Conservation (phyloP, 192 early-diverging fungal species). For the Allomyces macrogynus region DNA sequence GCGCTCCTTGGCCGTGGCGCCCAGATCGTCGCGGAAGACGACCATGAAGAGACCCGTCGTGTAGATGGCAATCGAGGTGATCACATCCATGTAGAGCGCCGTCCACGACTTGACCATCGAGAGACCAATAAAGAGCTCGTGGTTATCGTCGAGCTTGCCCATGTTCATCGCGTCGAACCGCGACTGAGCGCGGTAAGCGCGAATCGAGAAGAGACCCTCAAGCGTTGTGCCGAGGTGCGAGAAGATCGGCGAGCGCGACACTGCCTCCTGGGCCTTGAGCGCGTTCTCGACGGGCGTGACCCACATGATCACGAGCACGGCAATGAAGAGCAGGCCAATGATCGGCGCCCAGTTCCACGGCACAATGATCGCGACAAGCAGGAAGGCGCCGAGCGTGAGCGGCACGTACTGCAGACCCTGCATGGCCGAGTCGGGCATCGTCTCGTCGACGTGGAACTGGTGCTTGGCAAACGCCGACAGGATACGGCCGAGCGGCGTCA, state of each 20-base stretch:
- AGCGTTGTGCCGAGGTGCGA: conserved; percentile 47
- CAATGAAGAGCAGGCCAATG: conserved; percentile 19
- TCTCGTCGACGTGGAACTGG: conserved; percentile 26
- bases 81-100: conserved; percentile 39
- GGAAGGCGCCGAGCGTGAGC: conserved; percentile 25
- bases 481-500: conserved; percentile 33
- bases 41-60: conserved; percentile 38
- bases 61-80: conserved; percentile 41
- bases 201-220: conserved; percentile 46
- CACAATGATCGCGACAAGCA: conserved; percentile 40
- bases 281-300: conserved; percentile 24
- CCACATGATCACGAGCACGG: conserved; percentile 17
- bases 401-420: conserved; percentile 30
- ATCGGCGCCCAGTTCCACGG: conserved; percentile 34
- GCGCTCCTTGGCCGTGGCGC: conserved; percentile 9
- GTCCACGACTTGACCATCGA: conserved; percentile 24
- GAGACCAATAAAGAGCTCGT: conserved; percentile 44
- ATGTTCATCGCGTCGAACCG: conserved; percentile 37
- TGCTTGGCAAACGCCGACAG: conserved; percentile 31
- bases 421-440: conserved; percentile 26
- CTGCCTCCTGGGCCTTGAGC: conserved; percentile 37
- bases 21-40: conserved; percentile 7
- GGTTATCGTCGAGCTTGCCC: conserved; percentile 42
- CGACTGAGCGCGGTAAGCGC: conserved; percentile 33
- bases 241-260: conserved; percentile 49